Evolutionary conservation across 2,329 filamentous ascomycete genomes (phyloP), one percentile per base, ranked within the genome.

Genomic region (Magnaporthiopsis incrustans): DNA sequence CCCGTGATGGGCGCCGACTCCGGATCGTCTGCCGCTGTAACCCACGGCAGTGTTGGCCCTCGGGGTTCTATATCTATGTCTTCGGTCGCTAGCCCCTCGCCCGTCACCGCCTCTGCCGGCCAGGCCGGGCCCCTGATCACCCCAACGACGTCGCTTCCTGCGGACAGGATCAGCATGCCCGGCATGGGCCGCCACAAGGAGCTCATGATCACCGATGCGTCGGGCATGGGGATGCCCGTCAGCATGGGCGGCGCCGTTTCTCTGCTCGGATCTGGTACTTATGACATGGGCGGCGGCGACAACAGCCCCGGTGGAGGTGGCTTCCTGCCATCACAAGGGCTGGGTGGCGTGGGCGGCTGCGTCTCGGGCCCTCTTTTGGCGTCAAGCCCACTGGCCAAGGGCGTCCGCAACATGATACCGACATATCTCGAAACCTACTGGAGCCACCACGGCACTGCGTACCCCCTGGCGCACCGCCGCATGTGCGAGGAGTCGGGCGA

Each of bases 371-470:
- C 68, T 10, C 3, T 56, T 18, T 60, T 38, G 25, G 74, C 76
- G 66, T 71, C 73, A 38, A 74, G 75, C 60, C 70, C 71, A 59
- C 70, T 79, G 66, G 70, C 73, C 65, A 66, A 72, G 64, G 68
- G 74, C 60, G 73, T 76, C 59, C 76, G 75, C 65, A 77, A 75
- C 61, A 76, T 77, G 57, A 77, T 84, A 59, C 81, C 83, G 57
- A 70, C 71, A 57, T 85, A 85, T 67, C 73, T 85, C 65, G 75
- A 81, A 30, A 73, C 80, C 50, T 85, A 84, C 72, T 85, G 83
- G 83, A 75, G 79, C 62, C 77, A 77, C 66, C 79, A 83, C 61
- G 76, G 83, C 67, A 74, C 75, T 27, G 67, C 76, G 64, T 80
- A 79, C 67, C 82, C 82, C n/a, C 70, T 85, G 32, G 75, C 85